Evolutionary conservation across 2,329 filamentous ascomycete genomes (phyloP).

Genomic region (Ceratocystis ficicola): DNA sequence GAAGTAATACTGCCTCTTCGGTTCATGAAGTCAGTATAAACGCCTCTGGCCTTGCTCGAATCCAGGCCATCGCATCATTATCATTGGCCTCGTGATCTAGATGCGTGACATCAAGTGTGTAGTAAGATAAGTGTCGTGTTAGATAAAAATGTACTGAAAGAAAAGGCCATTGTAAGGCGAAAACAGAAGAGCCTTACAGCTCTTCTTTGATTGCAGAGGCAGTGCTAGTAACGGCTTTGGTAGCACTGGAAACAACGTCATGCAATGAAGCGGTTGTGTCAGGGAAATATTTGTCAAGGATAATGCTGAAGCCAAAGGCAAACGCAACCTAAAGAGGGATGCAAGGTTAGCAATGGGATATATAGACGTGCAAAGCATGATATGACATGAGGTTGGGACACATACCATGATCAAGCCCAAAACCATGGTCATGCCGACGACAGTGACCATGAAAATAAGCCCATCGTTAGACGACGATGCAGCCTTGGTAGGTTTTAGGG

Average conservation of each 20-base stretch:
- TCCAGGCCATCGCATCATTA: conserved; percentile 10
- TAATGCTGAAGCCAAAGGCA: conserved; percentile 21
- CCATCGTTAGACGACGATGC: conserved; percentile 43
- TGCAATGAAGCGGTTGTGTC: neutral
- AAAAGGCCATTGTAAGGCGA: conserved; percentile 16
- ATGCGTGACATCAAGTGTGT: conserved; percentile 12
- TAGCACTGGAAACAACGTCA: conserved; percentile 4
- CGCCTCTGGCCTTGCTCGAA: neutral
- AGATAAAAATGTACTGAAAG: neutral
- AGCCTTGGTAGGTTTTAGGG: conserved; percentile 41
- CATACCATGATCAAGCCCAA: conserved; percentile 72
- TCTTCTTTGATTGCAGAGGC: conserved; percentile 18
- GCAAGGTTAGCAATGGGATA: conserved; percentile 5
- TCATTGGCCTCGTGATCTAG: neutral
- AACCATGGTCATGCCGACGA: conserved; percentile 55
- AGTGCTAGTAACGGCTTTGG: conserved; percentile 2
- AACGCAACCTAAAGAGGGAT: conserved; percentile 15
- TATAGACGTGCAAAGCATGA: neutral
- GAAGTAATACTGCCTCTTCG: too few relatives aligned
- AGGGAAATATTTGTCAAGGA: conserved; percentile 20
- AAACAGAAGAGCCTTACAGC: conserved; percentile 13
- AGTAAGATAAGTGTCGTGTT: conserved; percentile 9
- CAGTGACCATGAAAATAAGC: conserved; percentile 52
- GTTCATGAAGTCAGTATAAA: neutral
- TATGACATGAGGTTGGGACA: too few relatives aligned